These are phyloP conservation scores for Penicillium antarcticum DNA, from an alignment of 495 filamentous ascomycete species.

Conservation along the genomic window DNA sequence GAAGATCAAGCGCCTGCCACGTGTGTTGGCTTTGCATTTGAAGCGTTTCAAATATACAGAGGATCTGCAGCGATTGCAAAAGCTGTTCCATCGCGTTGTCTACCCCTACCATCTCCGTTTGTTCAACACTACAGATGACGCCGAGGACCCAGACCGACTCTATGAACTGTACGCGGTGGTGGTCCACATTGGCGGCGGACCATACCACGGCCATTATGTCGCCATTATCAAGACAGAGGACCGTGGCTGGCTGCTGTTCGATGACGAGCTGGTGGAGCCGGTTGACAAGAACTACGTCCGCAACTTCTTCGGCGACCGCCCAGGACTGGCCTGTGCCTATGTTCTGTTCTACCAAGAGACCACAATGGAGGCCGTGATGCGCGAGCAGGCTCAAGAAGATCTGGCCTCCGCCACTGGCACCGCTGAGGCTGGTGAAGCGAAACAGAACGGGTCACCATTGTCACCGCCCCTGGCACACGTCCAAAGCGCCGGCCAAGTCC, in stretches of 20 bases:
- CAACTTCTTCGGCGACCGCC: slow-evolving; percentile 95
- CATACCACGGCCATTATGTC: slow-evolving; percentile 97
- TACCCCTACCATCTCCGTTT: slow-evolving; percentile 95
- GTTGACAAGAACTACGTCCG: slow-evolving; percentile 95
- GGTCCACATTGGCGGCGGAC: slow-evolving; percentile 98
- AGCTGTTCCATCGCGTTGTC: slow-evolving; percentile 94
- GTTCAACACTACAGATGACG: slow-evolving; percentile 98
- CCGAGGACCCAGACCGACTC: slow-evolving; percentile 87
- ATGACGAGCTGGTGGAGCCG: slow-evolving; percentile 97
- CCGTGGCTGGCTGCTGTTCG: slow-evolving; percentile 91
- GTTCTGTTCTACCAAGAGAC: slow-evolving; percentile 98
- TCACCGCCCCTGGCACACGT: slow-evolving; percentile 35
- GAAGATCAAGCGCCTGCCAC: slow-evolving; percentile 95
- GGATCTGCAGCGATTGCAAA: slow-evolving; percentile 87
- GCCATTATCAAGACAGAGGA: slow-evolving; percentile 97
- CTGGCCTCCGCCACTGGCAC: slow-evolving; percentile 45
- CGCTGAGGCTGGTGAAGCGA: slow-evolving; percentile 54
- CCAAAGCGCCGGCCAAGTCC: slow-evolving; percentile 38
- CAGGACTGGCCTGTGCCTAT: slow-evolving; percentile 90
- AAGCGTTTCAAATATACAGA: slow-evolving; percentile 99
- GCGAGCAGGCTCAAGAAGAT: slow-evolving; percentile 78
- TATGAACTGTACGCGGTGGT: slow-evolving; percentile 98
- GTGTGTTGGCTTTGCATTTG: slow-evolving; percentile 85
- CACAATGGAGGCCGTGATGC: slow-evolving; percentile 80
- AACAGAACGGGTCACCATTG: slow-evolving; percentile 38